Evolutionary conservation across 1,284 basidiomycete genomes (phyloP).

Genomic region (Mycena sp.): DNA sequence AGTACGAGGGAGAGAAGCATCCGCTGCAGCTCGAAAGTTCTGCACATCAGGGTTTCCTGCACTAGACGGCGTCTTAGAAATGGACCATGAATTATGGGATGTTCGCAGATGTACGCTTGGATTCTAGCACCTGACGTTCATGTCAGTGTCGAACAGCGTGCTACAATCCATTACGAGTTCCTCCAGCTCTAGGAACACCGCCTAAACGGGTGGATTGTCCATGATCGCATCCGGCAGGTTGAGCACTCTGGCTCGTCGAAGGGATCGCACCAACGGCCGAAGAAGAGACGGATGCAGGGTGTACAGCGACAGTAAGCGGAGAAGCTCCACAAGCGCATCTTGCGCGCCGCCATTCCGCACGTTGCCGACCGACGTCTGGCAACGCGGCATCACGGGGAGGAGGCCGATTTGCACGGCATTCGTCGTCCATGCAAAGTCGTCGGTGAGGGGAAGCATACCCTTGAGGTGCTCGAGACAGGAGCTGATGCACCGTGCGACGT

Average conservation of each 20-base stretch:
- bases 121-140: conserved; percentile 16
- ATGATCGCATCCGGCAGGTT: conserved; percentile 10
- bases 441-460: conserved; percentile 1
- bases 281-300: conserved; percentile 26
- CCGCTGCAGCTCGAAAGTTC: conserved; percentile 26
- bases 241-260: conserved; percentile 14
- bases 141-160: conserved; percentile 9
- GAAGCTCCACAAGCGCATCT: conserved; percentile 4
- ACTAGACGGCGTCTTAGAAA: conserved; percentile 4
- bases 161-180: conserved; percentile 17
- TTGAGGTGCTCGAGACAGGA: conserved; percentile 22
- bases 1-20: conserved; percentile 25
- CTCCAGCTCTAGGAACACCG: conserved; percentile 22
- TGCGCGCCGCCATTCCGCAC: conserved; percentile 17
- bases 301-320: conserved; percentile 25
- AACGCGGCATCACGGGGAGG: conserved; percentile 20
- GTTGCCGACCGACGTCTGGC: conserved; percentile 22
- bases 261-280: conserved; percentile 7
- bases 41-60: conserved; percentile 20
- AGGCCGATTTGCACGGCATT: conserved; percentile 28
- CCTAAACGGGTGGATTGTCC: conserved; percentile 17
- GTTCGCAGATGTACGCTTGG: conserved; percentile 6
- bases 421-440: conserved; percentile 27
- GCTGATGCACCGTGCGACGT: conserved; percentile 18
- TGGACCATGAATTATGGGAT: background rate